Percentiles rank a stretch among this genome's conserved stretches.
Conservation (phyloP, 202 grass and related monocot species). For the Musa balbisiana region DNA sequence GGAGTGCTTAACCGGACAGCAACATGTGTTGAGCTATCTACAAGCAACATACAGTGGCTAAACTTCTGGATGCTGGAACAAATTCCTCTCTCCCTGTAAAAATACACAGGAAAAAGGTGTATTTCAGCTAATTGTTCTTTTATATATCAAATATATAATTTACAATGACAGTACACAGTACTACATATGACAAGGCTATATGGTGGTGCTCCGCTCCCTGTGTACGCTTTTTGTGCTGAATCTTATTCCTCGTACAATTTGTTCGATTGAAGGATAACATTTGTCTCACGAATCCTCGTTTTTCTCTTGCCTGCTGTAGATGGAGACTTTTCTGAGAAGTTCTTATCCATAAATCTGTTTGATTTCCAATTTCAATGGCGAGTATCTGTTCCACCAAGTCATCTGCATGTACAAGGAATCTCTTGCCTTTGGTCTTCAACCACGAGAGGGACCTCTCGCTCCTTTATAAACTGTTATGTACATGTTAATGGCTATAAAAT, state of each 20-base stretch:
- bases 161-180: too few relatives aligned
- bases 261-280: background rate
- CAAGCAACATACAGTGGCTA: background rate
- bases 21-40: slow-evolving; percentile 48
- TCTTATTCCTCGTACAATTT: background rate
- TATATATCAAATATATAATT: too few relatives aligned
- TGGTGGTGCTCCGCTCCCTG: too few relatives aligned
- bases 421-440: background rate
- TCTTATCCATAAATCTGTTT: background rate
- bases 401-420: background rate
- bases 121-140: too few relatives aligned
- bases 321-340: background rate
- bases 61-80: background rate
- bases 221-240: background rate
- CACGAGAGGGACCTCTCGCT: background rate
- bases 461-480: background rate
- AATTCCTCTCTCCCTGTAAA: background rate
- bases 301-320: background rate
- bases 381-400: background rate
- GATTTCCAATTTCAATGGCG: background rate
- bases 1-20: slow-evolving; percentile 66
- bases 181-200: background rate
- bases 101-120: too few relatives aligned
- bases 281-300: background rate
- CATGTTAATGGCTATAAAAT: background rate